phyloP scores from a whole-genome alignment of 1,284 basidiomycete species.

The Somion occarium region DNA sequence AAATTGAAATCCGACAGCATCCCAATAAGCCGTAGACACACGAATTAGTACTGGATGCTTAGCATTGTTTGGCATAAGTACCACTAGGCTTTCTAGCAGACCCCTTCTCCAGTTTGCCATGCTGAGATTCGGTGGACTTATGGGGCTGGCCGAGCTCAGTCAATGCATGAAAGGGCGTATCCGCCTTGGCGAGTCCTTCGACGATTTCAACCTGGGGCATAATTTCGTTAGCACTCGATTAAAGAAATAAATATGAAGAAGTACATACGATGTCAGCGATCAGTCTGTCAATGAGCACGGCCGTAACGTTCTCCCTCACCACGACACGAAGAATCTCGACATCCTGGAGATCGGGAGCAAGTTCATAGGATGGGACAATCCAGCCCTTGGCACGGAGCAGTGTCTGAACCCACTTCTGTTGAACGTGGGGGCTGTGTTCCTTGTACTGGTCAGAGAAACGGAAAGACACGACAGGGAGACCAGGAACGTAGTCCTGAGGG shows the following conservation, averaged over 20 bases:
- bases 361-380: conserved; percentile 87
- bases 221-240: conserved; percentile 3
- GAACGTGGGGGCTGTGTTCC: conserved; percentile 62
- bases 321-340: conserved; percentile 86
- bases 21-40: too few species aligned
- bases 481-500: conserved; percentile 68
- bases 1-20: too few species aligned
- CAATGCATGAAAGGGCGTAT: conserved; percentile 49
- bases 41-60: too few species aligned
- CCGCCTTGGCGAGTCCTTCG: conserved; percentile 41
- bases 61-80: conserved; percentile 67
- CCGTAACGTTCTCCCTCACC: conserved; percentile 71
- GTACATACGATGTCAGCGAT: conserved; percentile 54
- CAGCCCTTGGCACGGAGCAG: conserved; percentile 75
- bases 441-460: conserved; percentile 80
- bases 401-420: conserved; percentile 90
- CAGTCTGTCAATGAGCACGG: conserved; percentile 59
- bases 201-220: conserved; percentile 53
- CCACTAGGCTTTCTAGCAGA: conserved; percentile 46
- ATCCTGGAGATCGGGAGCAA: conserved; percentile 65
- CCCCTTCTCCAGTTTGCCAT: conserved; percentile 38
- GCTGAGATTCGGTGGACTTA: conserved; percentile 31
- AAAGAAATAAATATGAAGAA: neutral
- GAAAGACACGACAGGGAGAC: conserved; percentile 91
- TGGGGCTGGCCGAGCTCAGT: conserved; percentile 30